Evolutionary conservation across 2,329 filamentous ascomycete species (phyloP), one percentile per base, ranked within the genome.

Genomic region (Claviceps pusilla): DNA sequence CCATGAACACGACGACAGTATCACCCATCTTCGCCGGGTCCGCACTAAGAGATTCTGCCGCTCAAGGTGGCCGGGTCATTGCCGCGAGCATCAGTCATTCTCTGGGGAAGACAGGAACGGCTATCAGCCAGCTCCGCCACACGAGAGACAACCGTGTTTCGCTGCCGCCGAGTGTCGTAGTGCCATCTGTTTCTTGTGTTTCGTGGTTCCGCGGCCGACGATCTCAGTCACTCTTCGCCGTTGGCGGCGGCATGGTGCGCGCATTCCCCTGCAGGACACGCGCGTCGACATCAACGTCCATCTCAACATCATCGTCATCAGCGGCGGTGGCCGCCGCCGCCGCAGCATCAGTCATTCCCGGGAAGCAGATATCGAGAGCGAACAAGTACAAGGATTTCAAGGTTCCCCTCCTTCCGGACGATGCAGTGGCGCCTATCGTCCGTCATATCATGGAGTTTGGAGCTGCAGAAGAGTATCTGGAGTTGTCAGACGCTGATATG

Each of bases 141-240:
- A 86, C 80, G 0, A 83, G 83, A 11, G 86, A 89, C 64, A 89
- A 87, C 66, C 80, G 87, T 58, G 77, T 89, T 46, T 79, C 84
- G 48, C 72, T 89, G 35, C 86, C 85, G 11, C 69, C 72, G 11
- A 76, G 78, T 49, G 66, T 73, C n/a, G 66, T 67, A 31, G 70
- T 74, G 14, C 79, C 82, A 1, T 76, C 76, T 2, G 72, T 76
- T 7, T 74, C 76, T 3, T 87, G 83, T 61, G 77, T 86, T 3
- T 72, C 76, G 1, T 86, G 86, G 80, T 72, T 86, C 48, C 78
- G 76, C 31, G 78, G 80, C 39, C 80, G 76, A 60, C 80, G 76
- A 56, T 76, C 78, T 39, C 80, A 83, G 55, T 76, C 75, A 4
- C 73, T 91, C 24, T 83, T 79, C 53, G 77, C 85, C 14, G 72